A percentile compares a stretch with the other conserved stretches of the same genome.
These are phyloP conservation scores for Flaveria floridana DNA, from an alignment of 140 eudicot species.

Conservation along the genomic window DNA sequence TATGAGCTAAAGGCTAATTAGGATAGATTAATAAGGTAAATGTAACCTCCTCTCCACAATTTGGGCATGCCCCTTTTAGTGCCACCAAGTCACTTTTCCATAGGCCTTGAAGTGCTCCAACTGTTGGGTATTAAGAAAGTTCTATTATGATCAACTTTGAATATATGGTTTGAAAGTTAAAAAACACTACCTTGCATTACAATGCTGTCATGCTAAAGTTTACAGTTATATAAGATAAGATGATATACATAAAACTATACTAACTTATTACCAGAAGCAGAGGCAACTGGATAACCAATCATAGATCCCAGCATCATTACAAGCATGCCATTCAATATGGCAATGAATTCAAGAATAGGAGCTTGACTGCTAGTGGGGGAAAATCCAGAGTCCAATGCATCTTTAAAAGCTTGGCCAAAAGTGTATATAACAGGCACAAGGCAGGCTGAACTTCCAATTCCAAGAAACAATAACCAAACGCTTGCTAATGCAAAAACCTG, in stretches of 20 bases:
- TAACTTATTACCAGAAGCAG: conserved; percentile 77
- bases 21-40: conserved; percentile 7
- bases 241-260: neutral
- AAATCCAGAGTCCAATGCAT: conserved; percentile 51
- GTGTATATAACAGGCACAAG: conserved; percentile 74
- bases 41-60: conserved; percentile 94
- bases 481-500: conserved; percentile 92
- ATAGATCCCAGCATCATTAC: conserved; percentile 69
- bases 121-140: conserved; percentile 34
- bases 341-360: conserved; percentile 46
- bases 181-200: no score
- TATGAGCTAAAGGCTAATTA: neutral
- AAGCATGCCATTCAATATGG: conserved; percentile 63
- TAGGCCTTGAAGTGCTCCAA: conserved; percentile 77
- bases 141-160: neutral
- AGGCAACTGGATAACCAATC: conserved; percentile 85
- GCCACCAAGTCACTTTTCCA: conserved; percentile 94
- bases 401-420: conserved; percentile 63
- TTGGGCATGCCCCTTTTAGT: conserved; percentile 88
- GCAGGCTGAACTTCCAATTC: conserved; percentile 71
- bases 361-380: conserved; percentile 45
- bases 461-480: conserved; percentile 86
- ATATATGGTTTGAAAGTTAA: neutral
- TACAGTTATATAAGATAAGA: neutral
- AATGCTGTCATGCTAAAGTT: no score